Conservation (phyloP, 2,329 filamentous ascomycete genomes). For the Aspergillus sp. region DNA sequence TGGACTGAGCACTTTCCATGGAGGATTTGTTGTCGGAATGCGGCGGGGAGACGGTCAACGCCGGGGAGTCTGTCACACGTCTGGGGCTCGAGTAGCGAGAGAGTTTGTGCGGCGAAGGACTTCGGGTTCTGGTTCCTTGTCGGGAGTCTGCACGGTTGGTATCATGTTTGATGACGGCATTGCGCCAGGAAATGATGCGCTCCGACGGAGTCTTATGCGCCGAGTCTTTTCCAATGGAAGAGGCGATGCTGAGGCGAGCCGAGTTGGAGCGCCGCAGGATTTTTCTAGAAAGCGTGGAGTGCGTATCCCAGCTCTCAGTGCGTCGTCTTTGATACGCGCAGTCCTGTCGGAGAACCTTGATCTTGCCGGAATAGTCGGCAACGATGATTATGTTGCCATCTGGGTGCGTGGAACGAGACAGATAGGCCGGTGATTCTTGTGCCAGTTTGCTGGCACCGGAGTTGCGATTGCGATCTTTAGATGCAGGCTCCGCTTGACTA, state of each 20-base stretch:
- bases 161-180: conserved; percentile 56
- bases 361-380: conserved; percentile 78
- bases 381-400: conserved; percentile 90
- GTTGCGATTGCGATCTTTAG: conserved; percentile 16
- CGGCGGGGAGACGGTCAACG: conserved; percentile 23
- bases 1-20: conserved; percentile 15
- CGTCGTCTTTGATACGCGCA: conserved; percentile 78
- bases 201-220: conserved; percentile 56
- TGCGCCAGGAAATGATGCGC: conserved; percentile 83
- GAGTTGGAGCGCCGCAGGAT: conserved; percentile 54
- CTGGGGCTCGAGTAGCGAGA: conserved; percentile 19
- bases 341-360: conserved; percentile 94
- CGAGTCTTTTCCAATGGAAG: conserved; percentile 42
- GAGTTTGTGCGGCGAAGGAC: conserved; percentile 45
- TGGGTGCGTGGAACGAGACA: conserved; percentile 68
- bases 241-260: conserved; percentile 46
- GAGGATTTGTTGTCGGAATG: conserved; percentile 19
- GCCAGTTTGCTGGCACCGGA: conserved; percentile 40
- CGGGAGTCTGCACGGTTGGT: conserved; percentile 42
- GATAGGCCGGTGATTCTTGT: conserved; percentile 70
- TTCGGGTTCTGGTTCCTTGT: conserved; percentile 33
- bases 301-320: conserved; percentile 71
- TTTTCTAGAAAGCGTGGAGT: conserved; percentile 69
- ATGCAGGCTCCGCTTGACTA: conserved; percentile 48
- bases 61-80: conserved; percentile 19